These are phyloP conservation scores for Magnaporthales sp. DNA, from an alignment of 2,329 filamentous ascomycete genomes.

Conservation along the genomic window DNA sequence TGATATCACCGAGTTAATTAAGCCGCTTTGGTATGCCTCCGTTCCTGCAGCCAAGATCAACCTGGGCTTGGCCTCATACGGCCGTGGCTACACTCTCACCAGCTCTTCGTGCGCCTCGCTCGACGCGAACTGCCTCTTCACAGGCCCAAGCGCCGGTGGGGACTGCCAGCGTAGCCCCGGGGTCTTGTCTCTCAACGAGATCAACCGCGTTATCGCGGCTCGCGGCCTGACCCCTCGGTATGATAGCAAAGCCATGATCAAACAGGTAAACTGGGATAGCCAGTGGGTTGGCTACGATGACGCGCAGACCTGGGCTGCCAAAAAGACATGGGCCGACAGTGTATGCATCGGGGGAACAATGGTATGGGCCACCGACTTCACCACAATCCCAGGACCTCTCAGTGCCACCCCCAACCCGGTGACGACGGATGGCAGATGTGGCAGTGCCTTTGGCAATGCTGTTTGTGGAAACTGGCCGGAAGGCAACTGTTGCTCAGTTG, in stretches of 20 bases:
- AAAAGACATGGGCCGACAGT: conserved; percentile 17
- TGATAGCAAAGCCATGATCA: conserved; percentile 15
- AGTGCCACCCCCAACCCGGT: not conserved
- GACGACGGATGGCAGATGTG: conserved; percentile 4
- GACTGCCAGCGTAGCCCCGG: conserved; percentile 19
- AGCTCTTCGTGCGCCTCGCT: conserved; percentile 17
- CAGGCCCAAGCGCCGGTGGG: conserved; percentile 16
- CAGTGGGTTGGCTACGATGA: conserved; percentile 19
- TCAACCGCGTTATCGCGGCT: conserved; percentile 18
- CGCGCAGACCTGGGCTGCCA: conserved; percentile 14
- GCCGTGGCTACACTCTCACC: conserved; percentile 30
- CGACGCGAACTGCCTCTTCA: conserved; percentile 15
- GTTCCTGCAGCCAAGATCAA: conserved; percentile 32
- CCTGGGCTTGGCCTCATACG: conserved; percentile 38
- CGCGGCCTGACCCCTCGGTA: conserved; percentile 12
- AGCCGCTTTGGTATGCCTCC: conserved; percentile 31
- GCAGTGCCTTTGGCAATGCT: not conserved
- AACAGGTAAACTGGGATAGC: conserved; percentile 15
- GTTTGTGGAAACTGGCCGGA: conserved; percentile 2
- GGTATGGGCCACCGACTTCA: conserved; percentile 21
- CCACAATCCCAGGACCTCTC: not conserved
- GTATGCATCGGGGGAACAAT: conserved; percentile 23
- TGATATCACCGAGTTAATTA: conserved; percentile 27
- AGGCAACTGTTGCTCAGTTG: conserved; percentile 3
- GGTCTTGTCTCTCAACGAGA: conserved; percentile 22